Evolutionary conservation across 768 basidiomycete genomes (phyloP), one percentile per base, ranked within the genome.

Genomic region (Boletus edulis): DNA sequence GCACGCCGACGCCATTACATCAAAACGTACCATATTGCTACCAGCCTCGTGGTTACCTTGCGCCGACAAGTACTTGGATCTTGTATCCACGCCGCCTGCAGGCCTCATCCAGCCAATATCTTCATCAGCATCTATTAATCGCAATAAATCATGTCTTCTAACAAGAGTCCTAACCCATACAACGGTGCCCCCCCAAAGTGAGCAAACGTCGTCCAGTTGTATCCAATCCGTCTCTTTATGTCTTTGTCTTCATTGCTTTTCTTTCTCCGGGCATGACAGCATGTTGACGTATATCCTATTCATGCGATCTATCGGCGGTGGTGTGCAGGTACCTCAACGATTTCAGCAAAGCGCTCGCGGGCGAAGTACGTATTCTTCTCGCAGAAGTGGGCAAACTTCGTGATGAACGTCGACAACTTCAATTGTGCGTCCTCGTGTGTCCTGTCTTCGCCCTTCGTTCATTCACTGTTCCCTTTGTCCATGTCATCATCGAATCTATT

Each of bases 311-410:
- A 14, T 35, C 12, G 34, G 14, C 14, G 34, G 13, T 50, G 47
- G 17, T 31, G 38, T 17, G 29, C 62, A 79, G 79, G 67, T 83
- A 83, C 64, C 64, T 83, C 49, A 80, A 82, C 58, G 81, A 83
- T 62, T 83, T 83, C 64, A 82, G 81, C 69, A 84, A 84, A 60
- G 83, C 83, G 1, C 78, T 84, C 38, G 82, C 83, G 10, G 68
- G 76, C 51, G 82, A 84, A 65, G 81, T 84, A n/a, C 79, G 82
- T 35, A 82, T 84, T 51, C 75, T 84, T 15, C 76, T 84, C 24
- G 77, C 78, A 20, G 82, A 84, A 60, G 83, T 84, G 17, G 82
- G 82, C 24, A 81, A 84, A 60, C 75, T 84, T 24, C 74, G 82
- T 49, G 82, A 84, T 51, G 82, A 84, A 65, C 78, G 83, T 42